Percentiles rank a stretch among this genome's conserved stretches.
Evolutionary conservation across 768 basidiomycete genomes (phyloP).

Genomic region (Pleurotus citrinopileatus): DNA sequence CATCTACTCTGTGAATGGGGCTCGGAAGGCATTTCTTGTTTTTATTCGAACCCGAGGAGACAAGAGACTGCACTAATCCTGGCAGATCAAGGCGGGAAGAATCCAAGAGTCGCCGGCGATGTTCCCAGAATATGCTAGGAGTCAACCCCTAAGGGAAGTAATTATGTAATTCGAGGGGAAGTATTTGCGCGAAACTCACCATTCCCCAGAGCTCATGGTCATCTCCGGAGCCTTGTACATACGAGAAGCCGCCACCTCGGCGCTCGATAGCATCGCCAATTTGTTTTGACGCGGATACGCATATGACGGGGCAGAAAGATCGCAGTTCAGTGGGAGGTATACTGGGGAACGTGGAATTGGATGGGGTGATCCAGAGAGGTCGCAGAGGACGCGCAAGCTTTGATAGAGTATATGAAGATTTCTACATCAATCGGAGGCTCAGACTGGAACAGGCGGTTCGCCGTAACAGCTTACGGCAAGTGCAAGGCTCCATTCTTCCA

Average conservation of each 20-base stretch:
- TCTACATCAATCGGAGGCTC: constrained; percentile 32
- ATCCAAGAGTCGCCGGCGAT: constrained; percentile 46
- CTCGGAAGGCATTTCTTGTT: constrained; percentile 16
- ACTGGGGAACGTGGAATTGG: constrained; percentile 47
- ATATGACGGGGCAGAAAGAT: constrained; percentile 69
- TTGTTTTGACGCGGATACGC: constrained; percentile 82
- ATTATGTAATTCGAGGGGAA: constrained; percentile 2
- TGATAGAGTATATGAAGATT: constrained; percentile 70
- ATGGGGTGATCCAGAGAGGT: constrained; percentile 87
- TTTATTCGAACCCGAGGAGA: constrained; percentile 13
- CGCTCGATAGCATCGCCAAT: constrained; percentile 59
- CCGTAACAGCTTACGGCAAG: constrained; percentile 60
- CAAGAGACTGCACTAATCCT: constrained; percentile 33
- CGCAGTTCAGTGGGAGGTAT: constrained; percentile 24
- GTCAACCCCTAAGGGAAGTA: constrained; percentile 60
- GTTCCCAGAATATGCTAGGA: constrained; percentile 67
- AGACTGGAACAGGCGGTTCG: neutral
- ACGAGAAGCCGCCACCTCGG: constrained; percentile 68
- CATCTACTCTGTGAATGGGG: constrained; percentile 32
- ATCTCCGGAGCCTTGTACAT: constrained; percentile 93
- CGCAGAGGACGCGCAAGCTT: constrained; percentile 62
- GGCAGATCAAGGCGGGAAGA: constrained; percentile 49
- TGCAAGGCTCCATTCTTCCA: constrained; percentile 68
- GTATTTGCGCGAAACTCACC: constrained; percentile 49
- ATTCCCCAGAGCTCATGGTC: constrained; percentile 91